Evolutionary conservation across 2,329 filamentous ascomycete genomes (phyloP), one percentile per base, ranked within the genome.

Genomic region (Bisporella sp.): DNA sequence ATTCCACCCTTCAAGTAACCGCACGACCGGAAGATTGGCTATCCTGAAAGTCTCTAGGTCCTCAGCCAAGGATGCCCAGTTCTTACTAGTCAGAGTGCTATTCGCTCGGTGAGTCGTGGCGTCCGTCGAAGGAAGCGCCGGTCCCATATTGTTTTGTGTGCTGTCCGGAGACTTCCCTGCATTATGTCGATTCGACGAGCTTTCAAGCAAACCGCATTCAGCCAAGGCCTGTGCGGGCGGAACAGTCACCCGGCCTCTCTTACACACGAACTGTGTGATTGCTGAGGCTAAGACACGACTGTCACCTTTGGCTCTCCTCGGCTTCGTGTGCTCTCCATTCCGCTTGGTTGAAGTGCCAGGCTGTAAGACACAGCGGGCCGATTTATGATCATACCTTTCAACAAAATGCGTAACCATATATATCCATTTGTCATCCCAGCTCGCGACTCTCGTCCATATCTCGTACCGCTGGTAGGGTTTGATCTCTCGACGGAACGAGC

Each of bases 381-480:
- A 73, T 64, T 77, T 76, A n/a, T n/a, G n/a, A n/a, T n/a, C n/a
- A n/a, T n/a, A n/a, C n/a, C n/a, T n/a, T n/a, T n/a, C n/a, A 7
- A 89, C 75, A 58, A 86, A 89, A 63, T 86, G 84, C 21, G 79
- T 87, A 37, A 87, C 71, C 42, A 89, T 75, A 66, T 87, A 89
- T 53, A 89, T 59, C 87, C 87, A 91, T 69, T 90, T 91, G 62
- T 80, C 75, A 67, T 91, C 87, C 87, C 87, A 91, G 53, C 72
- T 68, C 28, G 89, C 72, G 21, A 90, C 67, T 45, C 82, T 76
- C 32, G 75, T 82, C 76, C 84, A 86, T 65, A 89, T 78, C 71
- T 89, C 85, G 67, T 85, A 90, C 13, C 68, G 66, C 62, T 81
- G 74, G 61, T 81, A 84, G 0, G 82, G 78, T 54, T 76, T 76